Base-by-base conservation (phyloP, 2,329 filamentous ascomycete species). In the Leptographium radiaticola region DNA sequence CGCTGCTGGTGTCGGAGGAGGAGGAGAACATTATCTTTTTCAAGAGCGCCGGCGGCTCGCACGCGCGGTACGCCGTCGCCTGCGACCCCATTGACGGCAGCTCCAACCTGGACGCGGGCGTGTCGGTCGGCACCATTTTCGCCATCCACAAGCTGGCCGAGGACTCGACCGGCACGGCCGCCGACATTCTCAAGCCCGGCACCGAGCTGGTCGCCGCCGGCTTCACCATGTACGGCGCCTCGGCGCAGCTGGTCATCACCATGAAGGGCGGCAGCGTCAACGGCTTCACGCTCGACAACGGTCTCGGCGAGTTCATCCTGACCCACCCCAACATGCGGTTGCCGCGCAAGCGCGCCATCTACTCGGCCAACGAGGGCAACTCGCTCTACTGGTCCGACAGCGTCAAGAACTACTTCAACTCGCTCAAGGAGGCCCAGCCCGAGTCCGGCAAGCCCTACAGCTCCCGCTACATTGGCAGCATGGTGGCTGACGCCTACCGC, bases 171-270 rank as follows among this genome's bases (percentile, higher is more conserved):
- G 87, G 86, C 59, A 84, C 79, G 56, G 84, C 86, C 62, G 89
- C 94, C 65, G 90, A 97, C 68, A 80, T 98, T 57, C 79, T 97
- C 56, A 84, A 83, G 70, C 87, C 93, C 1, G 93, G 93, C 54
- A 91, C 87, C 2, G 90, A 96, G 71, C 81, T 97, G 60, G 80
- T 97, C 20, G 91, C 93, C 39, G 84, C 88, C 25, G 93, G 93
- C n/a, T 98, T 98, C 79, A 98, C 93, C 71, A 98, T 98, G 93
- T 98, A 98, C 72, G 93, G 93, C 66, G 93, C 93, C 62, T 96
- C 90, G 4, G 84, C 93, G 5, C 91, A 97, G 74, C 79, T 98
- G 47, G 93, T 98, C 64, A 86, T 98, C 66, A 98, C 93, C 62
- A 96, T 97, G 89, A 87, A 86, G 71, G 88, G 84, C 61, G 87